phyloP scores from a whole-genome alignment of 305 asterid species.

The Stenogyne calaminthoides region DNA sequence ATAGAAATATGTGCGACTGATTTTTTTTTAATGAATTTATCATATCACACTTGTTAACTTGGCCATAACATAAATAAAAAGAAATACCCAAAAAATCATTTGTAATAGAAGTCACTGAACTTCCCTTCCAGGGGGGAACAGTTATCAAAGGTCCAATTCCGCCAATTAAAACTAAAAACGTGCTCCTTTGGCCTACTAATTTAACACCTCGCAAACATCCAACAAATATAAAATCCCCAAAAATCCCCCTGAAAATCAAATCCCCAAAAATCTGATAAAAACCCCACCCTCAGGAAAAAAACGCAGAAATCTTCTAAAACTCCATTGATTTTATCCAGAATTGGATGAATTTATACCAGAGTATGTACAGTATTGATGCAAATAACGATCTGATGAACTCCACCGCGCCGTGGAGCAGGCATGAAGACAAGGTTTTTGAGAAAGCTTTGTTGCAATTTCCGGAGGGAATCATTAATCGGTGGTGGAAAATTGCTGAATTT shows the following conservation, averaged over 20 bases:
- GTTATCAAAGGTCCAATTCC: slow-evolving; percentile 21
- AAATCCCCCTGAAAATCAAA: slow-evolving; percentile 21
- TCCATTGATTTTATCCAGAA: background rate
- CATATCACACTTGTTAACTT: background rate
- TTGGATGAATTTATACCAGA: slow-evolving; percentile 10
- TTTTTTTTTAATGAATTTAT: no score
- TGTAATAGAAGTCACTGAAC: no score
- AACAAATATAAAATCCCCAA: slow-evolving; percentile 13
- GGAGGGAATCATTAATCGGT: slow-evolving; percentile 59
- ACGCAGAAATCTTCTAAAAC: background rate
- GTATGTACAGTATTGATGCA: slow-evolving; percentile 33
- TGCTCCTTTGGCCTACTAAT: slow-evolving; percentile 15
- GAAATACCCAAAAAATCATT: no score
- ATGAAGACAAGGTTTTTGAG: slow-evolving; percentile 74
- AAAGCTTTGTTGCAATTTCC: slow-evolving; percentile 55
- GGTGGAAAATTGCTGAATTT: slow-evolving; percentile 56
- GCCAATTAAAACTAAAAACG: slow-evolving; percentile 33
- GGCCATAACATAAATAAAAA: no score
- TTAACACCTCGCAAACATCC: slow-evolving; percentile 3
- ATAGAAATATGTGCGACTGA: no score
- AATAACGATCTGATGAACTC: slow-evolving; percentile 16
- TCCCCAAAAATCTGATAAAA: background rate
- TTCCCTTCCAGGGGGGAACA: slow-evolving; percentile 33
- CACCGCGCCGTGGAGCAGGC: slow-evolving; percentile 48
- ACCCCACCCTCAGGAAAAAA: background rate